Base-by-base conservation (phyloP, 192 early-diverging fungal species). In the Funneliformis mosseae region DNA sequence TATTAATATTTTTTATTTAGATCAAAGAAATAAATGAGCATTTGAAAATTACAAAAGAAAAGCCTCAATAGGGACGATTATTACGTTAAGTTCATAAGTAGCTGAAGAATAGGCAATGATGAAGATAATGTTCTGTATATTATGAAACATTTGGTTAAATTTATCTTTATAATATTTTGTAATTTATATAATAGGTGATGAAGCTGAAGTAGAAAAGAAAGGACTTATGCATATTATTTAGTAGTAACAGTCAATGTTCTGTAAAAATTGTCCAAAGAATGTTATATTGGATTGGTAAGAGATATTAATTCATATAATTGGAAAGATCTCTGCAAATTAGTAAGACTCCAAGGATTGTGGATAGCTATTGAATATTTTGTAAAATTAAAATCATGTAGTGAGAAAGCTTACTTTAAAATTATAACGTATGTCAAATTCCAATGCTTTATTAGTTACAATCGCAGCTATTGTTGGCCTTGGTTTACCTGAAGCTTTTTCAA, bases 81-180 rank as follows among this genome's bases (percentile, higher is more conserved):
- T 6, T 88, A 95, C 74, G 90, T 85, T 97, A 41, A 86, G 97
- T 23, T 94, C 95, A 38, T 94, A 98, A 83, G 92, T 94, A 81
- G 93, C 88, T 38, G 81, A 82, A 11, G 90, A 85, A 16, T 81
- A 78, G 61, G 85, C 72, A 0, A 87, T 41, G 85, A 62, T 4
- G 83, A 78, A 8, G 76, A 78, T 42, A 88, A 77, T 43, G 69
- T 43, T 7, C 78, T 77, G 73, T 76, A 45, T 9, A 16, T 23
- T 42, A 10, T 16, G 10, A 3, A 14, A 5, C 9, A 72, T 45
- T 46, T 43, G 4, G 39, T 33, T 18, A 59, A 38, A 12, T n/a
- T 74, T 43, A 46, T 27, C 45, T 46, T 18, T n/a, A n/a, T 50
- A 39, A n/a, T 28, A 16, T 68, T 10, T 68, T 43, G 38, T 45